phyloP scores from a whole-genome alignment of 2,329 filamentous ascomycete species.

The Juglanconis sp. region DNA sequence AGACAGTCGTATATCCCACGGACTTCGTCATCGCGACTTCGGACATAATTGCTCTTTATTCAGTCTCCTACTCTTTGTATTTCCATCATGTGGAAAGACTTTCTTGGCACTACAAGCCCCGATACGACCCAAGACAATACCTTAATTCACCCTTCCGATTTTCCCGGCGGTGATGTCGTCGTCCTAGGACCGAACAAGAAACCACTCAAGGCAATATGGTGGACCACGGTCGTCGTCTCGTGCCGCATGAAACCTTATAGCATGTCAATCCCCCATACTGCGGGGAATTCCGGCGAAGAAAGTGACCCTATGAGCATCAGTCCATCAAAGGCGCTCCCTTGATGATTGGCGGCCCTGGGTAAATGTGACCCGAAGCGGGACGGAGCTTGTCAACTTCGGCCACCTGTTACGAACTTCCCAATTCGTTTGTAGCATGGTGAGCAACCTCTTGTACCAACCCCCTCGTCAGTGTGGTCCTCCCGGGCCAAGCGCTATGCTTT shows the following conservation, averaged over 20 bases:
- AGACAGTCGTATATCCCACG: background rate
- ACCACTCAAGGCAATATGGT: background rate
- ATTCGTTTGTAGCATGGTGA: no score
- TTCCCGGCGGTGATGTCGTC: background rate
- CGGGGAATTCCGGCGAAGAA: no score
- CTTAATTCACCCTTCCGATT: background rate
- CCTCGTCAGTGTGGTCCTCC: no score
- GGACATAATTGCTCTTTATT: background rate
- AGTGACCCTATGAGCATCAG: no score
- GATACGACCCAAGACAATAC: conserved; percentile 6
- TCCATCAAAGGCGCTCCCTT: no score
- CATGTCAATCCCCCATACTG: no score
- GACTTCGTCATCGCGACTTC: background rate
- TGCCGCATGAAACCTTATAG: background rate
- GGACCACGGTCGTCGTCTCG: background rate
- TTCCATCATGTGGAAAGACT: background rate
- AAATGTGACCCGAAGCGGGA: no score
- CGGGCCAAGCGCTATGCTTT: no score
- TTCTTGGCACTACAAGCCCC: conserved; percentile 5
- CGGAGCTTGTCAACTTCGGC: no score
- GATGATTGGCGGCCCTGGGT: no score
- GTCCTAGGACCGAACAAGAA: background rate
- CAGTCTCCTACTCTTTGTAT: background rate
- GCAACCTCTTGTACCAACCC: no score
- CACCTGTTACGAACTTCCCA: no score